phyloP scores from a whole-genome alignment of 2,329 filamentous ascomycete species.

The Scolecobasidium constrictum region DNA sequence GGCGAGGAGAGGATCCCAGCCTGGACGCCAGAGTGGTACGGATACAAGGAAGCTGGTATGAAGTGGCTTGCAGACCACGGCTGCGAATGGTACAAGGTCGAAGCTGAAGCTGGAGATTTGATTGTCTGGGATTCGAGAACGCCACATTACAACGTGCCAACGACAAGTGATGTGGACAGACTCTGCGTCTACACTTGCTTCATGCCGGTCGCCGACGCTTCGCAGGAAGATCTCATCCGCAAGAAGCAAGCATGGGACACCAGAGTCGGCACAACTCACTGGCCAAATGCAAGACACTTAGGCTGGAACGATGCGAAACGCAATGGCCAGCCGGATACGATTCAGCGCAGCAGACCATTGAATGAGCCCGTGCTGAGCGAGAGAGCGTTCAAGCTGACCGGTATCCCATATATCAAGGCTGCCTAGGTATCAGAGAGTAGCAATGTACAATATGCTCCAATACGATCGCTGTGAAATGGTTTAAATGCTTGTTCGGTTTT shows the following conservation, averaged over 20 bases:
- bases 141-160: slow-evolving; percentile 1
- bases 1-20: not conserved
- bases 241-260: slow-evolving; percentile 23
- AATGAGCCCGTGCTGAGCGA: slow-evolving; percentile 30
- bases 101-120: slow-evolving; percentile 4
- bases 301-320: slow-evolving; percentile 22
- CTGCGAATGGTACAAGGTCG: slow-evolving; percentile 1
- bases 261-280: slow-evolving; percentile 23
- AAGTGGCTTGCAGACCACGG: slow-evolving; percentile 1
- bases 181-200: slow-evolving; percentile 25
- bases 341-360: slow-evolving; percentile 27
- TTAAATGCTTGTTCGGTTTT: too few relatives aligned
- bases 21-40: slow-evolving; percentile 24
- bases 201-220: slow-evolving; percentile 24
- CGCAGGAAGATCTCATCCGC: slow-evolving; percentile 21
- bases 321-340: slow-evolving; percentile 19
- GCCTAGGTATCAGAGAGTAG: too few relatives aligned
- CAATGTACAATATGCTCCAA: too few relatives aligned
- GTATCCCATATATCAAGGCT: slow-evolving; percentile 34
- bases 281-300: slow-evolving; percentile 23
- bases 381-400: slow-evolving; percentile 34
- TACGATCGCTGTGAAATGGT: too few relatives aligned
- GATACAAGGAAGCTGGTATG: slow-evolving; percentile 31
- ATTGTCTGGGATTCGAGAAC: slow-evolving; percentile 6
- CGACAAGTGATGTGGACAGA: slow-evolving; percentile 16